phyloP scores from a whole-genome alignment of 1,284 basidiomycete genomes.

The Vanrija sp. region DNA sequence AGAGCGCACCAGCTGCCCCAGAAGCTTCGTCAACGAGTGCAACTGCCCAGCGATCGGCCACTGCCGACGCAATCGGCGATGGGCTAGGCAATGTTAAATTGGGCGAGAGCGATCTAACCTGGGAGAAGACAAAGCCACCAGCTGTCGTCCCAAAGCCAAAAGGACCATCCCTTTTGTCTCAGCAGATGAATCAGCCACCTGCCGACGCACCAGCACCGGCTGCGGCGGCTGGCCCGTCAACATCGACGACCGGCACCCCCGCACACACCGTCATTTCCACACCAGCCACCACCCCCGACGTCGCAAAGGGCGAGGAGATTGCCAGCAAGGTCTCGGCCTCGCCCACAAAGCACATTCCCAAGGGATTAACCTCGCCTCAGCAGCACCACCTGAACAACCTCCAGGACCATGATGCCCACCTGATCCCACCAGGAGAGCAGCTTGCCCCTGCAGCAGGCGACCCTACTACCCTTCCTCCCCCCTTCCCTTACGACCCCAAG shows the following conservation, averaged over 20 bases:
- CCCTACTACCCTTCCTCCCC: slow-evolving; percentile 55
- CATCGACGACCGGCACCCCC: slow-evolving; percentile 37
- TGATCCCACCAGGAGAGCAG: slow-evolving; percentile 25
- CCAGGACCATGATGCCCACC: slow-evolving; percentile 33
- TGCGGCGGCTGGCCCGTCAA: slow-evolving; percentile 21
- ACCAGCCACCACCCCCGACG: slow-evolving; percentile 45
- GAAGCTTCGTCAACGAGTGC: background rate
- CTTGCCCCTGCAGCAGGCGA: slow-evolving; percentile 55
- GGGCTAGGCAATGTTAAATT: slow-evolving; percentile 66
- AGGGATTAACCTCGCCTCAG: background rate
- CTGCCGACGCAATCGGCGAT: slow-evolving; percentile 55
- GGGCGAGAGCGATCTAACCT: slow-evolving; percentile 52
- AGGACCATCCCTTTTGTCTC: slow-evolving; percentile 76
- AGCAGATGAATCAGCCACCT: slow-evolving; percentile 60
- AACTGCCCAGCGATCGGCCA: slow-evolving; percentile 42
- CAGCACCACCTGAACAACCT: slow-evolving; percentile 33
- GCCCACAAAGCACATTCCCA: too few relatives aligned
- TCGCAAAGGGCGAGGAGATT: slow-evolving; percentile 1
- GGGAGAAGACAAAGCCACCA: slow-evolving; percentile 55
- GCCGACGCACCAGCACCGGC: slow-evolving; percentile 11
- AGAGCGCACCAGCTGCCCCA: slow-evolving; percentile 19
- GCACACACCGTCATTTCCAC: slow-evolving; percentile 40
- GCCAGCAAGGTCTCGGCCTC: too few relatives aligned
- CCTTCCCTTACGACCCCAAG: slow-evolving; percentile 56
- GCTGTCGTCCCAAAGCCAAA: slow-evolving; percentile 40